Conservation (phyloP, 805 yeast species). For the Zygoascus bituminiphila region DNA sequence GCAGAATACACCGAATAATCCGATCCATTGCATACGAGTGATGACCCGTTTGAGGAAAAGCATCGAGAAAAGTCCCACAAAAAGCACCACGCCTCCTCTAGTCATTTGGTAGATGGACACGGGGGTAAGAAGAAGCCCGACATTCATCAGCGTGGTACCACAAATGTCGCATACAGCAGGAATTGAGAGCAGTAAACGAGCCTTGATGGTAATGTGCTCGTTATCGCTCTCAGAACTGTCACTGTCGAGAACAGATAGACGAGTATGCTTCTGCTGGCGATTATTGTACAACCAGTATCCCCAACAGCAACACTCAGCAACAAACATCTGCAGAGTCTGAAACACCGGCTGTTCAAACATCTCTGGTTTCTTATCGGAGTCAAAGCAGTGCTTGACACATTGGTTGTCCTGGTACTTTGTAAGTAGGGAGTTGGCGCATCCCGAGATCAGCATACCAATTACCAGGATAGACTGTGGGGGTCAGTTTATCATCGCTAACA, state of each 20-base stretch:
- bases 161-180: constrained; percentile 66
- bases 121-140: constrained; percentile 68
- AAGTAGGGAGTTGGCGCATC: constrained; percentile 63
- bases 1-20: constrained; percentile 51
- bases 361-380: constrained; percentile 28
- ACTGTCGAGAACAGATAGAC: background rate
- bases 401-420: constrained; percentile 73
- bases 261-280: background rate
- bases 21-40: constrained; percentile 57
- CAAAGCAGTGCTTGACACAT: constrained; percentile 48
- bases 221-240: background rate
- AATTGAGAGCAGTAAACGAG: constrained; percentile 36
- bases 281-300: background rate
- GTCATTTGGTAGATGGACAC: constrained; percentile 81
- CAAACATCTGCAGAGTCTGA: constrained; percentile 74
- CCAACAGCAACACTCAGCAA: constrained; percentile 56
- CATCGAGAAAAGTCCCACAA: constrained; percentile 66
- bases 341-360: constrained; percentile 70
- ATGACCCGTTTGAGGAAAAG: constrained; percentile 49
- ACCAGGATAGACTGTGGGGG: constrained; percentile 18
- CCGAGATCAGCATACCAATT: constrained; percentile 55
- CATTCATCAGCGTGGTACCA: constrained; percentile 67
- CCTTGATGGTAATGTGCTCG: background rate
- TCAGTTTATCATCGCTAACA: background rate
- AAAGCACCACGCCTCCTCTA: constrained; percentile 67